phyloP scores from a whole-genome alignment of 306 rosid species.

The Prunus kanzakura region DNA sequence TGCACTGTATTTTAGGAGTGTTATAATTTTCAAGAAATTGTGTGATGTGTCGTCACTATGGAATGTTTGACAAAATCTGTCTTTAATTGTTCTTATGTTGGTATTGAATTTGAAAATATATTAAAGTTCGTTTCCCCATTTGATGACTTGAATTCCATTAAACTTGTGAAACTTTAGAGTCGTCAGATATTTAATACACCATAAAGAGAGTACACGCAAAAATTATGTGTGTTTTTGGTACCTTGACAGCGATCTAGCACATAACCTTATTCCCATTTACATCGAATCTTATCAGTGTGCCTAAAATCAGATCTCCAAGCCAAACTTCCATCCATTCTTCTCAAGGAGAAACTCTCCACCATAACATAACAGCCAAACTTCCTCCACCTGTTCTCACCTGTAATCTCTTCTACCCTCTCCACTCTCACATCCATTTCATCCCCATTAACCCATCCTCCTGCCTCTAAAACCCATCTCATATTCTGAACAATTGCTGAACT shows the following conservation, averaged over 20 bases:
- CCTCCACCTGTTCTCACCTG: conserved; percentile 36
- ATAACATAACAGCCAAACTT: conserved; percentile 60
- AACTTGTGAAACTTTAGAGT: not conserved
- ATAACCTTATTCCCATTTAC: conserved; percentile 53
- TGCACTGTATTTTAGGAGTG: not conserved
- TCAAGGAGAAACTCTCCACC: conserved; percentile 61
- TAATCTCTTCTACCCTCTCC: conserved; percentile 50
- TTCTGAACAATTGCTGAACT: conserved; percentile 58
- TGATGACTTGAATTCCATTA: not conserved
- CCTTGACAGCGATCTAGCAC: not conserved
- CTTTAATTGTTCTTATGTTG: not conserved
- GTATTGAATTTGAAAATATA: not conserved
- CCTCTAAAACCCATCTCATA: conserved; percentile 73
- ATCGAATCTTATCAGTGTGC: conserved; percentile 43
- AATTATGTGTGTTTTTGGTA: not conserved
- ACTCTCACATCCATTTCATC: conserved; percentile 38
- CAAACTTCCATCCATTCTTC: conserved; percentile 59
- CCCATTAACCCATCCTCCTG: conserved; percentile 64
- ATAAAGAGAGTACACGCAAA: not conserved
- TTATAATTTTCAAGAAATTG: not conserved
- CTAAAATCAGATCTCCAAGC: conserved; percentile 51
- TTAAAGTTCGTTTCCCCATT: not conserved
- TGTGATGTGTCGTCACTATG: not conserved
- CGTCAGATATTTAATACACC: not conserved
- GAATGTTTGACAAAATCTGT: not conserved